phyloP scores from a whole-genome alignment of 2,329 filamentous ascomycete genomes.

The Colletotrichum melonis region DNA sequence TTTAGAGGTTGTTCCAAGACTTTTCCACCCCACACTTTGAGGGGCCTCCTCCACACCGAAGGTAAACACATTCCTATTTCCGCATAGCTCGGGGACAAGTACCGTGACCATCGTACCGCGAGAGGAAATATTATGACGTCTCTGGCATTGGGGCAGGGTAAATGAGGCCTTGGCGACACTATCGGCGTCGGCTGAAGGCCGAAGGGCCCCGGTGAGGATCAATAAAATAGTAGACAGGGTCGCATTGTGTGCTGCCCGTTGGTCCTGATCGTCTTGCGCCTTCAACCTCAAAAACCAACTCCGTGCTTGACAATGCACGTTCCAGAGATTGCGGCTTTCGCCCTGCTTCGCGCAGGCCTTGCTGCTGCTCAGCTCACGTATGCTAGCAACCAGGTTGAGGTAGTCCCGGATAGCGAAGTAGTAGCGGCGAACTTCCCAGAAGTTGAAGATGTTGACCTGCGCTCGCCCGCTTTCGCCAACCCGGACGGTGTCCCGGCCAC shows the following conservation, averaged over 20 bases:
- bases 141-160: neutral
- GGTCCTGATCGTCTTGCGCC: neutral
- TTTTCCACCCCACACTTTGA: constrained; percentile 17
- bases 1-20: neutral
- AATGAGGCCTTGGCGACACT: constrained; percentile 18
- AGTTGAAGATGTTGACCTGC: constrained; percentile 36
- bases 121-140: constrained; percentile 12
- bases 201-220: neutral
- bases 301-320: constrained; percentile 13
- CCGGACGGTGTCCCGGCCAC: constrained; percentile 38
- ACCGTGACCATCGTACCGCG: neutral
- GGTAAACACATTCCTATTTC: constrained; percentile 30
- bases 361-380: constrained; percentile 39
- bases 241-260: neutral
- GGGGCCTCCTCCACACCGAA: constrained; percentile 21
- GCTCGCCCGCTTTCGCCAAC: constrained; percentile 41
- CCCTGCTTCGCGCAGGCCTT: constrained; percentile 38
- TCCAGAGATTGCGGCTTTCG: constrained; percentile 6
- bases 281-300: neutral
- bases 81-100: constrained; percentile 13
- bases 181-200: neutral
- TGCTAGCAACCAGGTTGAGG: constrained; percentile 40
- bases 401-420: constrained; percentile 38
- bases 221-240: neutral
- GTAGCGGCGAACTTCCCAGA: constrained; percentile 37